Conservation (phyloP, 805 yeast genomes). For the Lachancea nothofagi region DNA sequence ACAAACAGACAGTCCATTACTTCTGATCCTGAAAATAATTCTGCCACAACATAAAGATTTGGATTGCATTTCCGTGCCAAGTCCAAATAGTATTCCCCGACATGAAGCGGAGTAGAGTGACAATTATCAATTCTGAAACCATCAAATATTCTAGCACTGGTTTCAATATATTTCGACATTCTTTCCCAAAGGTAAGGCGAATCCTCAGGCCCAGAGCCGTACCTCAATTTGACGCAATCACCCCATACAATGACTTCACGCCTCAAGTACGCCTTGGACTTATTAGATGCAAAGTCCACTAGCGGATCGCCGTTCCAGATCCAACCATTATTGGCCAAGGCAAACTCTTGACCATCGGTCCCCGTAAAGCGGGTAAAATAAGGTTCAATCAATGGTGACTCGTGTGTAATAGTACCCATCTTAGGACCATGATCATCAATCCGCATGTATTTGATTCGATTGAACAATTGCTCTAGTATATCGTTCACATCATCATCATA, state of each 20-base stretch:
- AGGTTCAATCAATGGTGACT: conserved; percentile 70
- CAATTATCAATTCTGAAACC: conserved; percentile 94
- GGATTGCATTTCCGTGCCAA: conserved; percentile 83
- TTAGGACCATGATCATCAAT: conserved; percentile 79
- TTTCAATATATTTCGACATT: conserved; percentile 70
- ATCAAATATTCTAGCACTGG: conserved; percentile 67
- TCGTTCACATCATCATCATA: conserved; percentile 70
- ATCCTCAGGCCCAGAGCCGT: conserved; percentile 71
- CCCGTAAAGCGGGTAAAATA: conserved; percentile 72
- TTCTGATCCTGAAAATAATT: conserved; percentile 88
- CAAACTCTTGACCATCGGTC: conserved; percentile 51
- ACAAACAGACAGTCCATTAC: conserved; percentile 85
- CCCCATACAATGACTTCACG: conserved; percentile 97
- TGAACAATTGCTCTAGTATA: conserved; percentile 63
- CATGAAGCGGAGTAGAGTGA: conserved; percentile 94
- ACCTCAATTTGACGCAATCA: conserved; percentile 89
- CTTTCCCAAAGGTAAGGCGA: conserved; percentile 87
- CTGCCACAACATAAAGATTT: conserved; percentile 88
- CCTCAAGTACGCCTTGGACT: conserved; percentile 75
- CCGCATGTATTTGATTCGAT: conserved; percentile 70
- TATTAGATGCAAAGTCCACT: conserved; percentile 81
- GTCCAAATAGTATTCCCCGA: conserved; percentile 83
- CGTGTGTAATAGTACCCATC: conserved; percentile 56
- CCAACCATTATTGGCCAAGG: conserved; percentile 95
- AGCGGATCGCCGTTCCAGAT: conserved; percentile 96